These are phyloP conservation scores for Colletotrichum lini DNA, from an alignment of 2,329 filamentous ascomycete genomes.

Conservation along the genomic window DNA sequence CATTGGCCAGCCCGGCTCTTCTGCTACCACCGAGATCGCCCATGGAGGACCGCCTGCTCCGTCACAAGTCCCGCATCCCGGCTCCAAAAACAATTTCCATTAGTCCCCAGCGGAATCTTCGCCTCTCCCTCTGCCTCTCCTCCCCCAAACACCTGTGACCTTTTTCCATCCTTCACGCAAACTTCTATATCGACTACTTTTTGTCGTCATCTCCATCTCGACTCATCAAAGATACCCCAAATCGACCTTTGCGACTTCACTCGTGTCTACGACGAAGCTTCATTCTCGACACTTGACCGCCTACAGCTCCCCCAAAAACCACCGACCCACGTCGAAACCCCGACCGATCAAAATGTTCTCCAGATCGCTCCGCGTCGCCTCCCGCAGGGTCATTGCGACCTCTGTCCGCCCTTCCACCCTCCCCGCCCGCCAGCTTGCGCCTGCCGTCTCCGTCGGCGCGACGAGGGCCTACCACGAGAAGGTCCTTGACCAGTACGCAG, in stretches of 20 bases:
- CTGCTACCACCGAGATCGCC: constrained; percentile 43
- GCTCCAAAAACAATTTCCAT: constrained; percentile 24
- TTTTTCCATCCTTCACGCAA: constrained; percentile 2
- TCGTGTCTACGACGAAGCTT: constrained; percentile 18
- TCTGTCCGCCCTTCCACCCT: constrained; percentile 56
- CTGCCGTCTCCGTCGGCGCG: constrained; percentile 56
- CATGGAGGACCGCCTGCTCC: constrained; percentile 29
- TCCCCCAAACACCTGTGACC: constrained; percentile 12
- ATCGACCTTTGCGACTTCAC: constrained; percentile 26
- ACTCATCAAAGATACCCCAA: constrained; percentile 17
- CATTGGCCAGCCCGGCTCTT: constrained; percentile 32
- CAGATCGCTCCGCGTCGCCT: constrained; percentile 60
- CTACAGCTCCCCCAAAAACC: constrained; percentile 18
- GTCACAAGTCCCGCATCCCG: constrained; percentile 43
- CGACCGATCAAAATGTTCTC: constrained; percentile 58
- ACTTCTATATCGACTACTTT: constrained; percentile 30
- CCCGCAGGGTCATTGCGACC: constrained; percentile 59
- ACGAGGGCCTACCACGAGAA: constrained; percentile 68
- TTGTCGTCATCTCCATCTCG: constrained; percentile 31
- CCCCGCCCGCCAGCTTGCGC: constrained; percentile 59
- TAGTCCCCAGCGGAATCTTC: constrained; percentile 29
- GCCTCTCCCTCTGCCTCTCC: constrained; percentile 36
- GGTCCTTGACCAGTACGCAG: constrained; percentile 87
- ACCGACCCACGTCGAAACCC: constrained; percentile 24
- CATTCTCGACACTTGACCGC: constrained; percentile 20